Conservation (phyloP, 345 rosid genomes). For the Eucalyptus tenuipes region DNA sequence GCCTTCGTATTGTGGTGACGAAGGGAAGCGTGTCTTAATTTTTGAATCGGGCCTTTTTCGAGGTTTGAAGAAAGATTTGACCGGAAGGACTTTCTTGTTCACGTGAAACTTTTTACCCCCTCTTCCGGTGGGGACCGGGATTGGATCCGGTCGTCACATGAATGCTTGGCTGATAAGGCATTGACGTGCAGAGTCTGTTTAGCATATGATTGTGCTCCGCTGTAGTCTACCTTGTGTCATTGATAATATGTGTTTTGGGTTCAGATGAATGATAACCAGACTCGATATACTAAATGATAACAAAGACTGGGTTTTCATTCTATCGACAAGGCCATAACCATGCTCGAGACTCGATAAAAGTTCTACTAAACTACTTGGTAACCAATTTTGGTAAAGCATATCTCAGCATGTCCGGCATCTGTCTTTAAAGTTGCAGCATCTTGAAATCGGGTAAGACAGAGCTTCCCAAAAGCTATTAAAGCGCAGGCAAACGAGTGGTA, state of each 20-base stretch:
- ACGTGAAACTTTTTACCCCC: neutral
- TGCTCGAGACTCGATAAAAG: neutral
- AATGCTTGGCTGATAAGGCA: neutral
- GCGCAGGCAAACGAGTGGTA: neutral
- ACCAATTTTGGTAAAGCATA: neutral
- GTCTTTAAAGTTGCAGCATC: neutral
- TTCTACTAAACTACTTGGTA: neutral
- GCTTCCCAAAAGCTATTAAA: neutral
- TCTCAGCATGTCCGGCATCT: neutral
- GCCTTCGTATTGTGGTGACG: neutral
- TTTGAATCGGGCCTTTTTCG: neutral
- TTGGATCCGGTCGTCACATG: neutral
- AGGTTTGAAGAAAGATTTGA: neutral
- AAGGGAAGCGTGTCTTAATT: neutral
- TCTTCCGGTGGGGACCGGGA: neutral
- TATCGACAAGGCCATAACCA: neutral
- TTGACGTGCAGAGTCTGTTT: neutral
- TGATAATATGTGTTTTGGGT: neutral
- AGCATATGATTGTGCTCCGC: neutral
- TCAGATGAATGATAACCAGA: neutral
- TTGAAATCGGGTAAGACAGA: neutral
- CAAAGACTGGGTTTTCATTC: neutral
- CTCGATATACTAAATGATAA: neutral
- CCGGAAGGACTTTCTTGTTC: neutral
- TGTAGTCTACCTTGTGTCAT: neutral